Percentiles rank a stretch among this genome's conserved stretches.
Conservation (phyloP, 2,329 filamentous ascomycete species). For the Epichloe glyceriae region DNA sequence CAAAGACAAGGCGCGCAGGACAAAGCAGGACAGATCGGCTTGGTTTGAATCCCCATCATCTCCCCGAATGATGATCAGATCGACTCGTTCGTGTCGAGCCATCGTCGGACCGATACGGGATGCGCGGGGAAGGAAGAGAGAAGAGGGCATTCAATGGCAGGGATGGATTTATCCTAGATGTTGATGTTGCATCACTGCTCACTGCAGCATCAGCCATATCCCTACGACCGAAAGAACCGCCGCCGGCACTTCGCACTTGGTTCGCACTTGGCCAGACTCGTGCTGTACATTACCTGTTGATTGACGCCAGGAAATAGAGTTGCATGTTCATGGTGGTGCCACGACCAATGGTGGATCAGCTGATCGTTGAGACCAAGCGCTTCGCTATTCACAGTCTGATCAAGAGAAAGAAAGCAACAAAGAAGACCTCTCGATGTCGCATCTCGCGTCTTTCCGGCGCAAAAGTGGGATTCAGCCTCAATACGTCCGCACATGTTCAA, state of each 20-base stretch:
- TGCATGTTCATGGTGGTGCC: neutral
- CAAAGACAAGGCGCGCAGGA: no score
- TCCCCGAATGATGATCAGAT: neutral
- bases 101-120: neutral
- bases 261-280: neutral
- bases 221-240: constrained; percentile 1
- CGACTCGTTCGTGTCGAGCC: neutral
- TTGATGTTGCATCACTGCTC: neutral
- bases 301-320: neutral
- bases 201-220: neutral
- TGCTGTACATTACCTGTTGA: no score
- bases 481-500: no score
- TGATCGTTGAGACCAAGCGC: no score
- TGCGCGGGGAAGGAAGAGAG: neutral
- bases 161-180: no score
- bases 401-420: no score
- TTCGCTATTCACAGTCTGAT: neutral
- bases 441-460: neutral
- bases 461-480: neutral
- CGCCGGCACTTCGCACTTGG: neutral
- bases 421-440: neutral
- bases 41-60: neutral
- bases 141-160: neutral
- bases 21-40: neutral
- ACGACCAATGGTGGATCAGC: neutral